Base-by-base conservation (phyloP, 495 filamentous ascomycete species). In the Podospora pseudocomata region DNA sequence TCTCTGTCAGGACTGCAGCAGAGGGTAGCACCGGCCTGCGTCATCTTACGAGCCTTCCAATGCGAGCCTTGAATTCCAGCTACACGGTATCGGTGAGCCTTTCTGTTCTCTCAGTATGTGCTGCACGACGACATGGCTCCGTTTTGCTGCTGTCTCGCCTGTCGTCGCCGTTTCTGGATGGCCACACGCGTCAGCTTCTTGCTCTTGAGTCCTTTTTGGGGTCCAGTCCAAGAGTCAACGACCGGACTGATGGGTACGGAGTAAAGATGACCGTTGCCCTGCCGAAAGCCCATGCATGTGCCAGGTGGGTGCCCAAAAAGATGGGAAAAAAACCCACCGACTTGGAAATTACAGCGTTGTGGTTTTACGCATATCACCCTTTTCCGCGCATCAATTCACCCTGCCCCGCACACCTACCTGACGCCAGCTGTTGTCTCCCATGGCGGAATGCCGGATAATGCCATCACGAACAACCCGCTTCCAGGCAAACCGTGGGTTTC, bases 31-130 rank as follows among this genome's bases (percentile, higher is more conserved):
- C 64, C 30, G 32, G 60, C 28, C 26, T 30, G 66, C 60, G 26
- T 62, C 60, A 67, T 63, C 58, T 63, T 67, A 63, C 66, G 60
- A 65, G 23, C 49, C 26, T 32, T 58, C 64, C 64, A 65, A 65
- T 65, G 54, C 64, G 64, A 56, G 30, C 53, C 53, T 32, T 15
- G n/a, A 61, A 61, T 23, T 23, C 59, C 26, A 61, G 26, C 26
- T 18, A 61, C 27, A 19, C 23, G 28, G 26, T n/a, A 34, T 30
- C 27, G 23, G 60, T 30, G 28, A 63, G 60, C 27, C 27, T 63
- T 58, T 58, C 34, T 58, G 55, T 32, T 23, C 23, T 23, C 54
- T 16, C 54, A 57, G 5, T 57, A 1, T 1, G 23, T 23, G 23
- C 23, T 23, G 23, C 23, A 23, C 23, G 23, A 23, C 23, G 23